These are phyloP conservation scores for Aaosphaeria pasadenensis DNA, from an alignment of 2,329 filamentous ascomycete genomes.

Conservation along the genomic window DNA sequence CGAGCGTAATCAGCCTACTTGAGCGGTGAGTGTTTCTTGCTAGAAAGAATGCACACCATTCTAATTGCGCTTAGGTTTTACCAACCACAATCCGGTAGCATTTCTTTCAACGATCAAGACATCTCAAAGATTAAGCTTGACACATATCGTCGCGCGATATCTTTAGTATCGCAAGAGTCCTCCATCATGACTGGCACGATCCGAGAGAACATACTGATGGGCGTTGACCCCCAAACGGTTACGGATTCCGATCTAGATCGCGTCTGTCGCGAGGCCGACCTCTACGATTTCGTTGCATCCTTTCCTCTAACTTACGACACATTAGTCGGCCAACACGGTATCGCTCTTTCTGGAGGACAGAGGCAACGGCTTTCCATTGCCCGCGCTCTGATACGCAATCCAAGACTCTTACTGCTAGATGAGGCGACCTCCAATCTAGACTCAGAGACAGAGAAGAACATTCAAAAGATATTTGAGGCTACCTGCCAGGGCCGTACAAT, in stretches of 20 bases:
- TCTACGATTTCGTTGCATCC: conserved; percentile 16
- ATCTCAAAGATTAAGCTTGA: conserved; percentile 63
- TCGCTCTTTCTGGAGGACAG: conserved; percentile 63
- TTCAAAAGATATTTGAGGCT: conserved; percentile 16
- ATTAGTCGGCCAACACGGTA: conserved; percentile 9
- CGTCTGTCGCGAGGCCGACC: conserved; percentile 15
- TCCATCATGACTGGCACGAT: conserved; percentile 89
- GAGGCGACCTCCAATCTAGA: conserved; percentile 16
- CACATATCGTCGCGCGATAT: conserved; percentile 75
- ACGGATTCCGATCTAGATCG: conserved; percentile 41
- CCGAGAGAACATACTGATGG: conserved; percentile 77
- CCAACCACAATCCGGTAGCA: conserved; percentile 3
- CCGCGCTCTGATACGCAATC: conserved; percentile 83
- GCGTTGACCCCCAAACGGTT: conserved; percentile 19
- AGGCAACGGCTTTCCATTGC: conserved; percentile 93
- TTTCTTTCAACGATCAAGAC: conserved; percentile 3
- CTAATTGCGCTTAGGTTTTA: conserved; percentile 5
- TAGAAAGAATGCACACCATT: neutral
- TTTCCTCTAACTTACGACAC: conserved; percentile 11
- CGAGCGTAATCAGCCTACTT: conserved; percentile 60
- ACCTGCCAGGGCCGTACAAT: conserved; percentile 36
- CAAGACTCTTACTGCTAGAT: conserved; percentile 63
- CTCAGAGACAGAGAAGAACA: conserved; percentile 13
- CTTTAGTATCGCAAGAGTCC: conserved; percentile 89
- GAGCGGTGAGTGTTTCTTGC: conserved; percentile 34